Percentiles rank a stretch among this genome's conserved stretches.
phyloP scores from a whole-genome alignment of 2,329 filamentous ascomycete species.

The Scedosporium minutisporum region DNA sequence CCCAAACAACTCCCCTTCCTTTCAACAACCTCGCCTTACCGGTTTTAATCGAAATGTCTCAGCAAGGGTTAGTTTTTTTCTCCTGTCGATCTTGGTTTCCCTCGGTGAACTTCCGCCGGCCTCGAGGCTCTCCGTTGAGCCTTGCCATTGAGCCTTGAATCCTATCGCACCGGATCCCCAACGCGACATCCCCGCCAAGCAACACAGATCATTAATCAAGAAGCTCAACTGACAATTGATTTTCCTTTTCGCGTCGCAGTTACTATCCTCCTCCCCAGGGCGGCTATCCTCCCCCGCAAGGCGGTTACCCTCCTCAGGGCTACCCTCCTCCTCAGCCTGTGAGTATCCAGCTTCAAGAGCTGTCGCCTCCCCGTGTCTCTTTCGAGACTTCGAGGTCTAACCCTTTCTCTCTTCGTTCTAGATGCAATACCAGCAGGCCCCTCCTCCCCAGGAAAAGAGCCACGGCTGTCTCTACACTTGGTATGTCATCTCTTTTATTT shows the following conservation, averaged over 20 bases:
- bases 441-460: conserved; percentile 29
- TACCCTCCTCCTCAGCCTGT: conserved; percentile 15
- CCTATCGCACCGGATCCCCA: no score
- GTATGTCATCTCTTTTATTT: conserved; percentile 13
- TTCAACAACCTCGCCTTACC: neutral
- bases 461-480: conserved; percentile 31
- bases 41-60: neutral
- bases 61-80: neutral
- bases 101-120: no score
- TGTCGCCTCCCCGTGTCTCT: neutral
- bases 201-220: neutral
- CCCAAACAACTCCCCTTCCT: neutral
- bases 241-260: neutral
- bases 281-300: conserved; percentile 14
- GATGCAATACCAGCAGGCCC: conserved; percentile 23
- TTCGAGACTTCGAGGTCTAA: neutral
- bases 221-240: neutral
- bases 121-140: no score
- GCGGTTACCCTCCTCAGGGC: conserved; percentile 17
- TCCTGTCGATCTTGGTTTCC: neutral
- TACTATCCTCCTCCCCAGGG: conserved; percentile 12
- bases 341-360: neutral
- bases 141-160: no score
- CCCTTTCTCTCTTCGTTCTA: conserved; percentile 10
- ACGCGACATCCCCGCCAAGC: neutral